phyloP scores from a whole-genome alignment of 139 green algal genomes.

The Gonium pectorale region DNA sequence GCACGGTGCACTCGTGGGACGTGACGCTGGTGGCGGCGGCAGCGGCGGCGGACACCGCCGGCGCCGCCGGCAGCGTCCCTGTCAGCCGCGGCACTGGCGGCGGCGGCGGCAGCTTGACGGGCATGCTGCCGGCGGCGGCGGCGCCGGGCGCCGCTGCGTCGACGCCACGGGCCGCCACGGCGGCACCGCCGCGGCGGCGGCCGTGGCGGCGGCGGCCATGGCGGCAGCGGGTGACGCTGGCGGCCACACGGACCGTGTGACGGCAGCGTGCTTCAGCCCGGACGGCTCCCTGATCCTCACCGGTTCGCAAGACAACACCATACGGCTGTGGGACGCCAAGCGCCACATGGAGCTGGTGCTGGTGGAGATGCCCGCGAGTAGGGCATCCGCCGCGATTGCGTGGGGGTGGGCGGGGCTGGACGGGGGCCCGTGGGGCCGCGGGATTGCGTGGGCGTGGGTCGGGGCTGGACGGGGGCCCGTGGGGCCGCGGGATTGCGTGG shows the following conservation, averaged over 20 bases:
- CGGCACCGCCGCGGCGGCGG: background rate
- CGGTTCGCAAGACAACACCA: background rate
- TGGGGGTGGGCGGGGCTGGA: too few species aligned
- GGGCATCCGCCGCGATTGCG: background rate
- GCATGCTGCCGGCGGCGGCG: background rate
- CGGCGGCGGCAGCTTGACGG: background rate
- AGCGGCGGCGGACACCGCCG: background rate
- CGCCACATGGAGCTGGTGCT: background rate
- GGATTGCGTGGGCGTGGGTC: too few species aligned
- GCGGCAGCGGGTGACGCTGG: background rate
- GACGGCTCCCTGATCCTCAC: conserved; percentile 7
- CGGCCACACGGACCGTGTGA: conserved; percentile 25
- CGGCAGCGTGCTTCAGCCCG: background rate
- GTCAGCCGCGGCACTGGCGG: background rate
- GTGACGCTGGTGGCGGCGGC: conserved; percentile 17
- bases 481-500: too few species aligned
- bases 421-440: too few species aligned
- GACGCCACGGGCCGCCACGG: background rate
- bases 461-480: too few species aligned
- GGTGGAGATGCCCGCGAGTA: conserved; percentile 8
- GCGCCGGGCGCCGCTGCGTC: background rate
- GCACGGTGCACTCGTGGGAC: background rate
- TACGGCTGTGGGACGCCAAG: conserved; percentile 12
- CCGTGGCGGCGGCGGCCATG: background rate
- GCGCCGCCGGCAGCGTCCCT: background rate